Base-by-base conservation (phyloP, 192 early-diverging fungal genomes). In the Mortierella claussenii region DNA sequence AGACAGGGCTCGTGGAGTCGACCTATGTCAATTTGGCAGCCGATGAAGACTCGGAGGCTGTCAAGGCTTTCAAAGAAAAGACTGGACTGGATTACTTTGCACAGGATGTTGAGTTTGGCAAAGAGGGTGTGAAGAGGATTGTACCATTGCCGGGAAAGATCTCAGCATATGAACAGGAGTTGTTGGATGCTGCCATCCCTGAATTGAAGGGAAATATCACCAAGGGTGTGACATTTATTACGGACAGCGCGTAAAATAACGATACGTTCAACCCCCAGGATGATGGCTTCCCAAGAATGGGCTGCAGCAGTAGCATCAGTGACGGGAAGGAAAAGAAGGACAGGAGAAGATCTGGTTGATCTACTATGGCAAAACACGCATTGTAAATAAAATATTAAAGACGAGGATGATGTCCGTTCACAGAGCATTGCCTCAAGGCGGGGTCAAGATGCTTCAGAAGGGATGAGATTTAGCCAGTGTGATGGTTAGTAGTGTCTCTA, bases 201-300 rank as follows among this genome's bases (percentile, higher is more conserved):
- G 95, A 96, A 59, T 88, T 99, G 76, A 87, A 90, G 76, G 81
- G 79, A 63, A 99, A 94, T 88, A 98, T 97, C 58, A 51, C 69
- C 49, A 96, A 95, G 83, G 97, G 97, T 20, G 85, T 90, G 43
- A 78, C 84, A 47, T 97, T 96, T 82, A 91, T 89, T 40, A 70
- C 62, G 1, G 65, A 40, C 17, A 53, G 50, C 15, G 28, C 30
- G 1, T 53, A 32, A 4, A 32, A n/a, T n/a, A n/a, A n/a, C n/a
- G n/a, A n/a, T n/a, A n/a, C n/a, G n/a, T n/a, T n/a, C n/a, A n/a
- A n/a, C n/a, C n/a, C n/a, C n/a, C n/a, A n/a, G n/a, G n/a, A n/a
- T n/a, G n/a, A n/a, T n/a, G n/a, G n/a, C n/a, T n/a, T n/a, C n/a
- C n/a, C n/a, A n/a, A n/a, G n/a, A n/a, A n/a, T n/a, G n/a, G n/a